phyloP scores from a whole-genome alignment of 2,329 filamentous ascomycete species.

The Sclerotinia borealis region DNA sequence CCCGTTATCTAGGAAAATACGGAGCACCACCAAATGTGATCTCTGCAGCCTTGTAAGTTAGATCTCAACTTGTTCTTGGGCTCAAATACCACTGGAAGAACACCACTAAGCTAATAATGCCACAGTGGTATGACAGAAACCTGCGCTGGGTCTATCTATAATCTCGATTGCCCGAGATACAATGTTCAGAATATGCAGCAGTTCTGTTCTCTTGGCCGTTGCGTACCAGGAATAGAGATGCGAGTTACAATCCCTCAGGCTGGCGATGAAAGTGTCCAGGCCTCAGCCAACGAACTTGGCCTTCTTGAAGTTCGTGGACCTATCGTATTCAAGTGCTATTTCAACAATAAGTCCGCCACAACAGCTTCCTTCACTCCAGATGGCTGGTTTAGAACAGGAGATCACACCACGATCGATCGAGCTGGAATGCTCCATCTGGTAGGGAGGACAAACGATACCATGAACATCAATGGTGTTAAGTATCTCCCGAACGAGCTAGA shows the following conservation, averaged over 20 bases:
- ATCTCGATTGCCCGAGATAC: slow-evolving; percentile 34
- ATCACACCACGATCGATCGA: slow-evolving; percentile 37
- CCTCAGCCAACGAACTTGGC: slow-evolving; percentile 14
- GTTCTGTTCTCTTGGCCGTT: slow-evolving; percentile 36
- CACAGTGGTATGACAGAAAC: slow-evolving; percentile 48
- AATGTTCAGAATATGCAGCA: slow-evolving; percentile 34
- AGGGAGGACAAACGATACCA: slow-evolving; percentile 37
- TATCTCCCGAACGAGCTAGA: slow-evolving; percentile 35
- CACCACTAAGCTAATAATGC: no score
- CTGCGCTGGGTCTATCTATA: slow-evolving; percentile 42
- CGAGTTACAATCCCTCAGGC: slow-evolving; percentile 27
- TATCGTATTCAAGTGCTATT: slow-evolving; percentile 30
- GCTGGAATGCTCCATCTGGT: slow-evolving; percentile 33
- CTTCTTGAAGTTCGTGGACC: slow-evolving; percentile 26
- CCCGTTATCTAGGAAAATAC: slow-evolving; percentile 29
- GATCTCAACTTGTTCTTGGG: no score
- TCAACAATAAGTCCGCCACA: slow-evolving; percentile 27
- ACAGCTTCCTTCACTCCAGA: slow-evolving; percentile 62
- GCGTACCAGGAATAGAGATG: slow-evolving; percentile 36
- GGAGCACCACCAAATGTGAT: slow-evolving; percentile 33
- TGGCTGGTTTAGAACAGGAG: slow-evolving; percentile 93
- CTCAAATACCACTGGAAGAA: no score
- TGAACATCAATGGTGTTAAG: slow-evolving; percentile 43
- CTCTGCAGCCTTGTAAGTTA: slow-evolving; percentile 37
- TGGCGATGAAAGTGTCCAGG: no score